Conservation (phyloP, 306 rosid species). For the Trifolium pratense region DNA sequence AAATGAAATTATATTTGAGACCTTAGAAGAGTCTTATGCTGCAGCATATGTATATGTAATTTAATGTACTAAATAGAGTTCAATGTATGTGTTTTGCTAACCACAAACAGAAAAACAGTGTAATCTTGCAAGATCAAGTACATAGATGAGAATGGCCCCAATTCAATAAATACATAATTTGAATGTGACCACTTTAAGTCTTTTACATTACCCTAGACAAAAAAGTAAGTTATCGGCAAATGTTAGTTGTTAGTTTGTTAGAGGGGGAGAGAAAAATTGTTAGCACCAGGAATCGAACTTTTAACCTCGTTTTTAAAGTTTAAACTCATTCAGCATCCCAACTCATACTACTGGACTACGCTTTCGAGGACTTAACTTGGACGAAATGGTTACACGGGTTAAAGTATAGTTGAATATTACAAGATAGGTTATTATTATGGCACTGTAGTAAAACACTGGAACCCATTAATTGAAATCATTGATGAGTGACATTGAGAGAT, state of each 20-base stretch:
- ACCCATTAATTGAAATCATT: conserved; percentile 41
- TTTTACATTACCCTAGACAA: conserved; percentile 31
- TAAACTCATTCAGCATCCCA: neutral
- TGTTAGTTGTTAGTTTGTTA: neutral
- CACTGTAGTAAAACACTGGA: conserved; percentile 34
- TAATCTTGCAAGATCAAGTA: conserved; percentile 47
- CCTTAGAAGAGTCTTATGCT: conserved; percentile 42
- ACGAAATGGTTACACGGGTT: conserved; percentile 38
- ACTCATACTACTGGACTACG: neutral
- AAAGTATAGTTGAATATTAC: conserved; percentile 35
- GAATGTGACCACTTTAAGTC: conserved; percentile 42
- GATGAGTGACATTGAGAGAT: conserved; percentile 32
- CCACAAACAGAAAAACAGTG: conserved; percentile 48
- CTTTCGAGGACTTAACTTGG: neutral
- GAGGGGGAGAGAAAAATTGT: neutral
- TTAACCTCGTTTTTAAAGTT: neutral
- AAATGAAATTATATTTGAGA: conserved; percentile 40
- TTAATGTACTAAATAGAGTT: conserved; percentile 26
- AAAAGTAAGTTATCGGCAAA: too few species aligned
- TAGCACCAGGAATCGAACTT: neutral
- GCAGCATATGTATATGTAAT: conserved; percentile 39
- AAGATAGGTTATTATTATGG: conserved; percentile 18
- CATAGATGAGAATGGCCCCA: conserved; percentile 49
- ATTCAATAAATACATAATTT: conserved; percentile 52
- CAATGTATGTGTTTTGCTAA: conserved; percentile 33